Base-by-base conservation (phyloP, 805 yeast species). In the Pichia heedii region DNA sequence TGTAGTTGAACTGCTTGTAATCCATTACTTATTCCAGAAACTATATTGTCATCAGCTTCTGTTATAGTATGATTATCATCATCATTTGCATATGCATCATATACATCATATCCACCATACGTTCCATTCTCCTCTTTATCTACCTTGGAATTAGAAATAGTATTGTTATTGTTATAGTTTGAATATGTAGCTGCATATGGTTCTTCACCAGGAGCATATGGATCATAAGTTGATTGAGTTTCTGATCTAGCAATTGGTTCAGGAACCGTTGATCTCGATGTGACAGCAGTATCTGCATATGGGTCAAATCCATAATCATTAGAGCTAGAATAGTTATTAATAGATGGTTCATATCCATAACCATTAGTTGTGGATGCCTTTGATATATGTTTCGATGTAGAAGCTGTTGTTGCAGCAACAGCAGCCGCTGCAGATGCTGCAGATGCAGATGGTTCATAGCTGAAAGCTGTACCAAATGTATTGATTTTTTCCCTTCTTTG, bases 191-290 rank as follows among this genome's bases (percentile, higher is more conserved):
- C n/a, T 3, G 29, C 33, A 34, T 40, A 40, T 34, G 47, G 44
- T 40, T 44, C 45, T 19, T 39, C 42, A 3, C 43, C 48, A 20
- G 47, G 46, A 2, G 44, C 63, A 63, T 55, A 56, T 46, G 58
- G 56, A 53, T 53, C 57, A 37, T 47, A 48, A n/a, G 53, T 48
- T 33, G 50, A 52, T 32, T 52, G 47, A 18, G 42, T 35, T 11
- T 22, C 42, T 5, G 43, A 5, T 27, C 10, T 22, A 20, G 37
- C 8, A 3, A 16, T 22, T 22, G 29, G 7, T 22, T 13, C 15
- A n/a, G 35, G n/a, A 12, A 20, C 15, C 2, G 29, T 32, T 12
- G 40, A 37, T 19, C 35, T 43, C 5, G 39, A 35, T 5, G 32
- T 29, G 12, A 40, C 33, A 15, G 32, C 19, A 19, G 55, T 50